These are phyloP conservation scores for Botrytis cinerea DNA, from an alignment of 2,329 filamentous ascomycete genomes.

Conservation along the genomic window DNA sequence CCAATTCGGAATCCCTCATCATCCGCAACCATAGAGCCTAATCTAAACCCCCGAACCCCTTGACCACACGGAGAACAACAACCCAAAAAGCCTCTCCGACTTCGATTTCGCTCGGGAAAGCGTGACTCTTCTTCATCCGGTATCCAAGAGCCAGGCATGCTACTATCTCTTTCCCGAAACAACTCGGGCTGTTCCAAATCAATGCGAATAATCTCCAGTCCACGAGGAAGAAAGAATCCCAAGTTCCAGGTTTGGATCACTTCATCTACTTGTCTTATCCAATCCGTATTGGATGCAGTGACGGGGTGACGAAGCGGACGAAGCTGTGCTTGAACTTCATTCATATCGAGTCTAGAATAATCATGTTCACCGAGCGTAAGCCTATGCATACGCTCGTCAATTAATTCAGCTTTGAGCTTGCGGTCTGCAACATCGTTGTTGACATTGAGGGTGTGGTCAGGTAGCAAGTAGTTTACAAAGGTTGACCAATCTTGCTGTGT, in stretches of 20 bases:
- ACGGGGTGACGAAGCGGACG: constrained; percentile 39
- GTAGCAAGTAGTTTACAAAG: constrained; percentile 58
- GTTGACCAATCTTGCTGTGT: constrained; percentile 58
- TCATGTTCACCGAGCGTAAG: constrained; percentile 32
- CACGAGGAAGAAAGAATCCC: constrained; percentile 56
- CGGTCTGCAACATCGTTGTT: constrained; percentile 53
- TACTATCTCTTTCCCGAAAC: neutral
- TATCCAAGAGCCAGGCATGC: constrained; percentile 50
- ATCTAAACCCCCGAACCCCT: constrained; percentile 17
- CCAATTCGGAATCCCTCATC: constrained; percentile 26
- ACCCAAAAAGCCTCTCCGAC: constrained; percentile 4
- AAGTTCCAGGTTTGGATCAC: constrained; percentile 58
- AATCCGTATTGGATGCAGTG: constrained; percentile 23
- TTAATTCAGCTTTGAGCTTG: constrained; percentile 50
- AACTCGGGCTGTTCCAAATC: neutral
- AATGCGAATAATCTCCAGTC: constrained; percentile 50
- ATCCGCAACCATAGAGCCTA: constrained; percentile 27
- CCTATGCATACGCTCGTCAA: constrained; percentile 37
- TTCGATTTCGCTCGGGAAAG: neutral
- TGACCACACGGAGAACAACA: constrained; percentile 14
- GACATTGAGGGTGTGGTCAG: constrained; percentile 47
- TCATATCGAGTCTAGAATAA: constrained; percentile 36
- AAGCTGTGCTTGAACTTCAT: constrained; percentile 48
- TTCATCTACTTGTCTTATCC: constrained; percentile 42
- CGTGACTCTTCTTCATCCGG: constrained; percentile 37